Percentiles rank a stretch among this genome's conserved stretches.
phyloP scores from a whole-genome alignment of 208 protist genomes.

The Herpetomonas tarakana region DNA sequence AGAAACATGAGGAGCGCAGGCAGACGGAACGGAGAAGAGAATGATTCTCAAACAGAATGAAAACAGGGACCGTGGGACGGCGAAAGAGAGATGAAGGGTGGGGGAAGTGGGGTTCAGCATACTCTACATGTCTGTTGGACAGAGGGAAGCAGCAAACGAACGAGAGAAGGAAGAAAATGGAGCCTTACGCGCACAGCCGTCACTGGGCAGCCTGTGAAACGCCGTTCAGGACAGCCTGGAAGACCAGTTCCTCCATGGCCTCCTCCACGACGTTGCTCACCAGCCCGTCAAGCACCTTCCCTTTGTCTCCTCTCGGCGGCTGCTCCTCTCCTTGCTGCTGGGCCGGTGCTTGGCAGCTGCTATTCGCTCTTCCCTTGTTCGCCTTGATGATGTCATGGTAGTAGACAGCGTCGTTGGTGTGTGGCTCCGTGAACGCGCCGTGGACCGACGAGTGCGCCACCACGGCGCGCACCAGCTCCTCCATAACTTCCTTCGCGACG shows the following conservation, averaged over 20 bases:
- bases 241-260: conserved; percentile 31
- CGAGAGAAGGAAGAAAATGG: no score
- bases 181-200: no score
- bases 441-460: conserved; percentile 48
- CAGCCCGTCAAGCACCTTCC: neutral
- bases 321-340: conserved; percentile 1
- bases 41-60: no score
- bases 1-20: no score
- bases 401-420: conserved; percentile 16
- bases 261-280: conserved; percentile 51
- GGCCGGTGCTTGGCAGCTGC: neutral
- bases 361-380: neutral
- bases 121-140: no score
- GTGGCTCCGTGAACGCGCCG: conserved; percentile 50
- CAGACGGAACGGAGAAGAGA: no score
- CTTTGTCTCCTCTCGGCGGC: neutral
- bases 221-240: conserved; percentile 9
- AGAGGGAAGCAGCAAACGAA: no score
- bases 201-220: no score
- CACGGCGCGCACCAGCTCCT: conserved; percentile 64
- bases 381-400: conserved; percentile 21
- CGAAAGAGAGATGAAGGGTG: no score
- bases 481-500: conserved; percentile 42
- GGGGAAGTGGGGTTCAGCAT: no score
- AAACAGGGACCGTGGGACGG: no score